A percentile compares a stretch with the other conserved stretches of the same genome.
These are phyloP conservation scores for Teunomyces lycoperdinae DNA, from an alignment of 805 yeast genomes.

Conservation along the genomic window DNA sequence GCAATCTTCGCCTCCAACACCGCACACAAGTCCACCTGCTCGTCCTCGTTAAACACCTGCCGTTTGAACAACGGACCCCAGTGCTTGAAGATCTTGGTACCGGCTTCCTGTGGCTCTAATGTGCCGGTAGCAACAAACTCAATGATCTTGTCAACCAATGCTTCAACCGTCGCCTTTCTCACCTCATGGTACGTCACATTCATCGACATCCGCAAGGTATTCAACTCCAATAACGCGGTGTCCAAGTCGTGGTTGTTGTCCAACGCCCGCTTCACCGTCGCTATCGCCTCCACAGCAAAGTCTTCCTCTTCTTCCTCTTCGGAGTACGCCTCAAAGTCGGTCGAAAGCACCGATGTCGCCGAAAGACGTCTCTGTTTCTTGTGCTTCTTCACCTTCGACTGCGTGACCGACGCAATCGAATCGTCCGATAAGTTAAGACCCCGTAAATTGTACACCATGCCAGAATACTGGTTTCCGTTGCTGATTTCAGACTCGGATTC, in stretches of 20 bases:
- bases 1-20: constrained; percentile 47
- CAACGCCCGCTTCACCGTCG: constrained; percentile 88
- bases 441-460: constrained; percentile 47
- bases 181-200: constrained; percentile 94
- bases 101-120: constrained; percentile 71
- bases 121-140: constrained; percentile 79
- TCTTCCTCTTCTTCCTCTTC: constrained; percentile 61
- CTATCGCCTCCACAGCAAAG: constrained; percentile 86
- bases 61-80: constrained; percentile 84
- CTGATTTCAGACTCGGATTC: constrained; percentile 39
- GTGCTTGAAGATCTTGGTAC: constrained; percentile 65
- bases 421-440: constrained; percentile 54
- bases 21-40: constrained; percentile 68
- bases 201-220: constrained; percentile 96
- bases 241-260: constrained; percentile 91
- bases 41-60: constrained; percentile 79
- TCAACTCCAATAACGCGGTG: constrained; percentile 87
- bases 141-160: constrained; percentile 65
- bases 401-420: constrained; percentile 52
- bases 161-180: constrained; percentile 72
- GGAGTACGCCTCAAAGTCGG: constrained; percentile 45
- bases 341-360: constrained; percentile 36
- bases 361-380: constrained; percentile 34
- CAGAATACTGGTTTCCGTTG: constrained; percentile 31
- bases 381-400: constrained; percentile 39